Base-by-base conservation (phyloP, 2,329 filamentous ascomycete species). In the Trichoderma polysporum region DNA sequence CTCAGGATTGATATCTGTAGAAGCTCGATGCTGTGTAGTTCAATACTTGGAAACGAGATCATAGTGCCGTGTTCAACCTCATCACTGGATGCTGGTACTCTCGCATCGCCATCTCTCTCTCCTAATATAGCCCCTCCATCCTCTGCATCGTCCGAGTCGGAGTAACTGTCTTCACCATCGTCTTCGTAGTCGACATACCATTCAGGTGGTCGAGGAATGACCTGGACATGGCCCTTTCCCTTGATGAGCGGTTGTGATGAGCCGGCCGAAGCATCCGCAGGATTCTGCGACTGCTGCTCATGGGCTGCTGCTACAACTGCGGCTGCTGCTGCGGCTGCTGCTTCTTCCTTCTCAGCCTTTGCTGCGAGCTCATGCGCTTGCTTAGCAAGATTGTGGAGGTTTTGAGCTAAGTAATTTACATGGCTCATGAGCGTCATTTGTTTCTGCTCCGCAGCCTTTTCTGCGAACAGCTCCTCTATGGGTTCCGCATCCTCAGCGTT, bases 141-240 rank as follows among this genome's bases (percentile, higher is more conserved):
- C 4, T 68, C 29, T 81, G 78, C 77, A n/a, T 79, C 78, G 10
- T 80, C 79, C 9, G 79, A 77, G 27, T 81, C 79, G 31, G 81
- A 81, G 6, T 79, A 83, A 54, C 84, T 82, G 15, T 84, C 82
- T 4, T 82, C 81, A 82, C 22, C 60, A 49, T 84, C 83, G 13
- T 79, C 79, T 13, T 80, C 81, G 22, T 78, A 76, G 12, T 78
- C 80, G 3, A 80, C 74, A 31, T 77, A 77, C 92, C 92, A 96
- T 76, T 96, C 92, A 0, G 91, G 90, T 10, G 92, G 92, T 8
- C 91, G 84, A 12, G 90, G 86, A 62, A 95, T 92, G 67, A 91
- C 80, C 68, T 90, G 85, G 57, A 95, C 79, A 73, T 94, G 91
- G 37, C 84, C 83, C 66, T 84, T 86, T 31, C 86, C 88, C 53